Percentiles rank a stretch among this genome's conserved stretches.
These are phyloP conservation scores for Arachnomyces sp. DNA, from an alignment of 2,329 filamentous ascomycete species.

Conservation along the genomic window DNA sequence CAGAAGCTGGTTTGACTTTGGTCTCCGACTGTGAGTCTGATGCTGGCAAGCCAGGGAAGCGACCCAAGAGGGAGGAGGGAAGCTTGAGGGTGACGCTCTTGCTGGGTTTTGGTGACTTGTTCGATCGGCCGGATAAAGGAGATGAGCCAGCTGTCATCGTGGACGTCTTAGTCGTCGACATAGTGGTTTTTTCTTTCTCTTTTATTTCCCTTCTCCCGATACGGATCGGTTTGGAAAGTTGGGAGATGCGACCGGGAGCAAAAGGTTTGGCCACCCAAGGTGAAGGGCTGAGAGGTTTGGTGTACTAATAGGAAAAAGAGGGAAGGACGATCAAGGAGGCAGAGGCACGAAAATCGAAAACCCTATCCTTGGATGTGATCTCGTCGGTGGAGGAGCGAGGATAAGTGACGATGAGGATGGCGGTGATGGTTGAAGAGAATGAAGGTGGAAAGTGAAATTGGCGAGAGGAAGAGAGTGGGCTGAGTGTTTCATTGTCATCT, in stretches of 20 bases:
- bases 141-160: conserved; percentile 20
- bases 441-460: conserved; percentile 12
- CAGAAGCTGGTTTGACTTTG: conserved; percentile 15
- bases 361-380: too few species aligned
- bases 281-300: conserved; percentile 2
- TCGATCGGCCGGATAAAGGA: conserved; percentile 28
- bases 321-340: too few species aligned
- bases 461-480: conserved; percentile 14
- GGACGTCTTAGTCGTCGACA: conserved; percentile 15
- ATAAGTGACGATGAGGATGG: conserved; percentile 16
- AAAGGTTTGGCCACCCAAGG: conserved; percentile 5
- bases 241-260: too few species aligned
- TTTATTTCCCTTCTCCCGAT: neutral
- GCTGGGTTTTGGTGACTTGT: conserved; percentile 24
- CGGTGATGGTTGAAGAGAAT: conserved; percentile 16
- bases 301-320: neutral
- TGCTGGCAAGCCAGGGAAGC: conserved; percentile 22
- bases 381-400: conserved; percentile 7
- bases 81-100: conserved; percentile 33
- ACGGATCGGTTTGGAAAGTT: neutral
- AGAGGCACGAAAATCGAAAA: too few species aligned
- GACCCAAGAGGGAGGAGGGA: conserved; percentile 27
- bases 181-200: neutral
- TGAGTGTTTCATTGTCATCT: conserved; percentile 23
- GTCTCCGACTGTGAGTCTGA: conserved; percentile 9